phyloP scores from a whole-genome alignment of 163 green algal species.

The Chlorella variabilis region DNA sequence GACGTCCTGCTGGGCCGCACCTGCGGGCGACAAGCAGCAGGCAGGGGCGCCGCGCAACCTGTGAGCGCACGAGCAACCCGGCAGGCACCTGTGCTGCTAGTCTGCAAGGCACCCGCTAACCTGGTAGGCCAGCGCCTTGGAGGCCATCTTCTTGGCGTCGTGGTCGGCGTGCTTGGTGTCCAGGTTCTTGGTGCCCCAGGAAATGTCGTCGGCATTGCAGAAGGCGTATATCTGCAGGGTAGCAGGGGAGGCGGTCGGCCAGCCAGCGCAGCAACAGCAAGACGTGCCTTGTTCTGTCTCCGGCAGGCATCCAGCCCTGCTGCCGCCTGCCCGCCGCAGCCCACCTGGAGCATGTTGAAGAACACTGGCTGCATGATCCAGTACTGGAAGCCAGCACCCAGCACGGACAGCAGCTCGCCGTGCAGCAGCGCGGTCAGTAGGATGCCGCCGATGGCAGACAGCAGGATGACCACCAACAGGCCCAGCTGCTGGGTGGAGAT shows the following conservation, averaged over 20 bases:
- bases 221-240: conserved; percentile 50
- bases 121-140: conserved; percentile 33
- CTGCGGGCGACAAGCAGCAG: conserved; percentile 10
- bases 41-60: too few relatives aligned
- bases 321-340: background rate
- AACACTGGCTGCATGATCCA: conserved; percentile 49
- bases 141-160: conserved; percentile 28
- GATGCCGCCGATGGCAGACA: conserved; percentile 35
- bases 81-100: too few relatives aligned
- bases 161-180: conserved; percentile 40
- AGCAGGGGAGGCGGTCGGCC: too few relatives aligned
- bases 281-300: too few relatives aligned
- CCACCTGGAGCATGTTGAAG: conserved; percentile 47
- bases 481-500: conserved; percentile 36
- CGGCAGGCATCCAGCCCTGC: too few relatives aligned
- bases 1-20: conserved; percentile 30
- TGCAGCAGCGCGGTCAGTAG: conserved; percentile 40
- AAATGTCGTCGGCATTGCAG: conserved; percentile 53
- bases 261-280: too few relatives aligned
- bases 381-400: conserved; percentile 47
- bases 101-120: too few relatives aligned
- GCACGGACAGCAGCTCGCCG: conserved; percentile 31
- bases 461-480: conserved; percentile 34
- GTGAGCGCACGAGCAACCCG: background rate
- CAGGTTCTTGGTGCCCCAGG: conserved; percentile 52